These are phyloP conservation scores for Encephalitozoon romaleae DNA, from an alignment of 371 early-diverging fungal species.

Conservation along the genomic window DNA sequence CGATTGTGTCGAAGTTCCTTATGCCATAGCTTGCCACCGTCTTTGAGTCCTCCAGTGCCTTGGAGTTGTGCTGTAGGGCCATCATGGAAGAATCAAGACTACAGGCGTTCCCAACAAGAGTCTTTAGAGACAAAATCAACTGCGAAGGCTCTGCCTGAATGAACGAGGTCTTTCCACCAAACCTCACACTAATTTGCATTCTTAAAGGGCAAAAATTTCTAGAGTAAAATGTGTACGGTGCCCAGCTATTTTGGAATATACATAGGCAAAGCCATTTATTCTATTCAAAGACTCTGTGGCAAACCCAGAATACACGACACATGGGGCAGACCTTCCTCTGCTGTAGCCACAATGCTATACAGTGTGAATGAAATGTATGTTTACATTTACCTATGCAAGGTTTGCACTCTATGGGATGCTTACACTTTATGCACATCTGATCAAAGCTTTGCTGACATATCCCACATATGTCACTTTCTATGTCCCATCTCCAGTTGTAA, in stretches of 20 bases:
- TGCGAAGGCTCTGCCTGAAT: neutral
- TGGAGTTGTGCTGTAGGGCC: conserved; percentile 5
- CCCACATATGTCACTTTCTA: conserved; percentile 58
- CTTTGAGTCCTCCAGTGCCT: neutral
- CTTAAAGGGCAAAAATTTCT: conserved; percentile 11
- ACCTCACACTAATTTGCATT: conserved; percentile 5
- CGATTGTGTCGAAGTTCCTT: neutral
- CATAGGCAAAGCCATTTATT: neutral
- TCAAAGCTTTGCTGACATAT: conserved; percentile 62
- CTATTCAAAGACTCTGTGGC: conserved; percentile 34
- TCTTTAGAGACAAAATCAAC: neutral
- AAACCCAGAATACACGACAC: conserved; percentile 56
- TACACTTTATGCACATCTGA: conserved; percentile 59
- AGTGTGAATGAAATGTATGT: conserved; percentile 60
- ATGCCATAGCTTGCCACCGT: neutral
- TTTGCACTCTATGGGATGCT: conserved; percentile 60
- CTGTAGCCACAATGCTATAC: conserved; percentile 55
- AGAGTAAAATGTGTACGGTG: neutral
- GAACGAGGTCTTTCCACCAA: conserved; percentile 6
- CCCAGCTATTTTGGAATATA: neutral
- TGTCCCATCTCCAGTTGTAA: conserved; percentile 59
- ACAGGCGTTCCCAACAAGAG: neutral
- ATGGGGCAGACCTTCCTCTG: conserved; percentile 59
- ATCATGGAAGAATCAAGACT: neutral
- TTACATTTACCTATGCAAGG: conserved; percentile 58